These are phyloP conservation scores for Lolium rigidum DNA, from an alignment of 176 grass and related monocot genomes.

Conservation along the genomic window DNA sequence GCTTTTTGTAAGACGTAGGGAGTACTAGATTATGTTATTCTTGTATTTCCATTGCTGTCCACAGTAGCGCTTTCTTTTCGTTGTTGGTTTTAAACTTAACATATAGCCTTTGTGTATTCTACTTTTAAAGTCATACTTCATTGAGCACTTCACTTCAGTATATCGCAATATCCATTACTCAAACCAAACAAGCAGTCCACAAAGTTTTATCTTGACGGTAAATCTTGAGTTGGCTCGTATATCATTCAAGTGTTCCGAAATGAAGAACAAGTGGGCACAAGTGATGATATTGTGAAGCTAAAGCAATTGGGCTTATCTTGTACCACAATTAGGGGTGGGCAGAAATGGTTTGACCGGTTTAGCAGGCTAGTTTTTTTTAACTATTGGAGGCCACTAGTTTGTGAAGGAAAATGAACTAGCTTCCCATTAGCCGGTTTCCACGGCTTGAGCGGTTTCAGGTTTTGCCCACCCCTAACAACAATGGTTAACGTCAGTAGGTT, in stretches of 20 bases:
- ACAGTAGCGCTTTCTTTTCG: neutral
- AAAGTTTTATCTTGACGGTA: neutral
- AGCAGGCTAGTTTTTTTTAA: too few relatives aligned
- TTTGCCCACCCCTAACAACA: too few relatives aligned
- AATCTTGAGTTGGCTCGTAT: neutral
- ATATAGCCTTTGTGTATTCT: neutral
- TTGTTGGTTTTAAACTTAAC: neutral
- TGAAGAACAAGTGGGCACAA: neutral
- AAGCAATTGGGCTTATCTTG: constrained; percentile 12
- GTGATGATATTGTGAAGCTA: neutral
- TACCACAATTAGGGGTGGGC: neutral
- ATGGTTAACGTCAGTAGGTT: neutral
- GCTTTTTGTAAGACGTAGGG: too few relatives aligned
- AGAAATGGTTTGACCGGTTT: too few relatives aligned
- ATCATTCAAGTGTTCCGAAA: neutral
- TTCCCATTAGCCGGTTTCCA: too few relatives aligned
- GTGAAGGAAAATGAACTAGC: too few relatives aligned
- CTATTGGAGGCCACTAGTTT: too few relatives aligned
- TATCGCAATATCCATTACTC: neutral
- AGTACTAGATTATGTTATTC: neutral
- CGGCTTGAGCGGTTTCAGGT: too few relatives aligned
- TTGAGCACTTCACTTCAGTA: neutral
- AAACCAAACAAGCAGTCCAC: constrained; percentile 18
- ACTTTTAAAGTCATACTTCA: constrained; percentile 14
- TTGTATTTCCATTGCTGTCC: neutral